phyloP scores from a whole-genome alignment of 176 grass and related monocot species.

The Lolium multiflorum region DNA sequence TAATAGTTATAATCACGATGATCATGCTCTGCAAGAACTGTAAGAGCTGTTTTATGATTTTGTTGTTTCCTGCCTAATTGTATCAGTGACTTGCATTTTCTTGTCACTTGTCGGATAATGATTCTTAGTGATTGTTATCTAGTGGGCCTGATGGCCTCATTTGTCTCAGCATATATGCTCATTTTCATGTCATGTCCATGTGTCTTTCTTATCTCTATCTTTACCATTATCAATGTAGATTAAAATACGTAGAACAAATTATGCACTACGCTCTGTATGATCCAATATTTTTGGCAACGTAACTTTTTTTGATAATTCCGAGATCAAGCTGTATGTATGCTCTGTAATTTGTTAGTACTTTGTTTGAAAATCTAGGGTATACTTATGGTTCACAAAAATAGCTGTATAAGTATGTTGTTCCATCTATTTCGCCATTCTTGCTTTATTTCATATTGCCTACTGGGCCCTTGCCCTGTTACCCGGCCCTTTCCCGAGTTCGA shows the following conservation, averaged over 20 bases:
- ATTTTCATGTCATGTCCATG: conserved; percentile 2
- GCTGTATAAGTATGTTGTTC: neutral
- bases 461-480: no score
- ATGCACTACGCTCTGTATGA: no score
- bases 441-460: neutral
- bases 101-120: neutral
- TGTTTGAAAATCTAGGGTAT: conserved; percentile 9
- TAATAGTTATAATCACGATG: neutral
- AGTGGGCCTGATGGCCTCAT: neutral
- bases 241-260: neutral
- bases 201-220: neutral
- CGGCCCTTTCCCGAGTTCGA: no score
- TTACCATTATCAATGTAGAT: neutral
- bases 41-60: conserved; percentile 9
- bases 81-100: conserved; percentile 6
- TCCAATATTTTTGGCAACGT: conserved; percentile 10
- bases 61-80: conserved; percentile 22
- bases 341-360: neutral
- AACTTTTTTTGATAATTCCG: conserved; percentile 14
- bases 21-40: conserved; percentile 31
- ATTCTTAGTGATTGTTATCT: conserved; percentile 10
- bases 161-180: conserved; percentile 10
- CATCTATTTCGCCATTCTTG: neutral
- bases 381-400: conserved; percentile 7
- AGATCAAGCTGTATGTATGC: conserved; percentile 28